Base-by-base conservation (phyloP, 73 alveolate genomes). In the Symbiodinium pilosum region DNA sequence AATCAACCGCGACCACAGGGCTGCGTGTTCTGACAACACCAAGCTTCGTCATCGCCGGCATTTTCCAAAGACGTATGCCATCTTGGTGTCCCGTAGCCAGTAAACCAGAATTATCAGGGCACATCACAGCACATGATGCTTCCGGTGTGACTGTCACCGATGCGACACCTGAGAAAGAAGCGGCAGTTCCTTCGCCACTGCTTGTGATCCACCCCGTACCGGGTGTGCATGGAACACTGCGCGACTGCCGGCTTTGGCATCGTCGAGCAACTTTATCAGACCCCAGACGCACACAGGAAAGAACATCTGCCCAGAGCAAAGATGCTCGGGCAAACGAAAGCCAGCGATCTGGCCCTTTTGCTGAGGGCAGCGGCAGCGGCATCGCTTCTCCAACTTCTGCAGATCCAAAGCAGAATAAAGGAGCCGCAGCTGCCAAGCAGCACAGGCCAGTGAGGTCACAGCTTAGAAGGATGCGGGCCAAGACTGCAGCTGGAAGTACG, bases 51-150 rank as follows among this genome's bases (percentile, higher is more conserved):
- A 36, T 40, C 71, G 56, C 89, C 44, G 69, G 84, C 87, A 56
- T 32, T 18, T 88, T 88, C 97, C 97, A 91, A 40, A 91, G 77
- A 16, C 97, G 88, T 20, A 91, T 71, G n/a, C 97, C 97, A 47
- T 91, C 75, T 52, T 91, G 83, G 54, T 91, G 97, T 56, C 97
- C 97, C n/a, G 97, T 91, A 32, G 97, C 97, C 77, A 91, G 43
- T 44, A 91, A 54, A 51, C 44, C 32, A 28, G 47, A n/a, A 64
- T 32, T 38, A 8, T 83, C 73, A 59, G 59, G 38, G 88, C 88
- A 81, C 77, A 34, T 43, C 2, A 88, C 87, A 3, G 81, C 87
- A 68, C 89, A 69, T 32, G 89, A 91, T n/a, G 97, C 88, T 32
- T 91, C 97, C 40, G 52, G 16, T 12, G 89, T 69, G 47, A 42